phyloP scores from a whole-genome alignment of 306 rosid genomes.

The Begonia loranthoides region DNA sequence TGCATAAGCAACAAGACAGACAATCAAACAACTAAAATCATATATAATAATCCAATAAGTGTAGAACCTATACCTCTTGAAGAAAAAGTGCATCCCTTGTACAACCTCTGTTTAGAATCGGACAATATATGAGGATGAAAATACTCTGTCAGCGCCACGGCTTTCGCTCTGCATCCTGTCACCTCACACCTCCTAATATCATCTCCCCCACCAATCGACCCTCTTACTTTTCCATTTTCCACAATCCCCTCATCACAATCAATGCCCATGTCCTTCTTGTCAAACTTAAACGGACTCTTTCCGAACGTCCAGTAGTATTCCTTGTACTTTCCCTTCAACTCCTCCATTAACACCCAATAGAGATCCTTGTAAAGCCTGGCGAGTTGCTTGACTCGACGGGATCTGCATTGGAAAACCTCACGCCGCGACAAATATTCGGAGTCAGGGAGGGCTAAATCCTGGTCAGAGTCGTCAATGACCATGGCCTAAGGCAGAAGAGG shows the following conservation, averaged over 20 bases:
- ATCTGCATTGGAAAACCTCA: conserved; percentile 18
- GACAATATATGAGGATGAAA: conserved; percentile 54
- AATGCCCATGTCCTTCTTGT: conserved; percentile 3
- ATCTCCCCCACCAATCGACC: conserved; percentile 14
- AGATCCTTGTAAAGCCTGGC: conserved; percentile 12
- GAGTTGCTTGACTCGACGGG: conserved; percentile 20
- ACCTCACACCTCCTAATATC: conserved; percentile 32
- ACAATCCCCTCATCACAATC: conserved; percentile 11
- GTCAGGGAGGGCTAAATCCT: conserved; percentile 3
- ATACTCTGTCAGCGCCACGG: conserved; percentile 57
- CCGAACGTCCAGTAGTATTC: conserved; percentile 65
- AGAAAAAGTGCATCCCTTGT: too few relatives aligned
- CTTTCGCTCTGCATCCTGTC: conserved; percentile 30
- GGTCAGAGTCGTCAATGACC: conserved; percentile 8
- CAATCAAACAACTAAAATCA: too few relatives aligned
- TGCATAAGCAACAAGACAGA: too few relatives aligned
- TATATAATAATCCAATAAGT: too few relatives aligned
- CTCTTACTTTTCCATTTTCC: conserved; percentile 16
- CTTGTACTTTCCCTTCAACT: conserved; percentile 27
- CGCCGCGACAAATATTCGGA: conserved; percentile 4
- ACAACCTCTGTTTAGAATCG: conserved; percentile 46
- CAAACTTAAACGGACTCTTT: conserved; percentile 53
- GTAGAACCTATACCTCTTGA: too few relatives aligned
- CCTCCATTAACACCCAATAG: conserved; percentile 66
- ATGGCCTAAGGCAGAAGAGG: conserved; percentile 5